Evolutionary conservation across 306 rosid genomes (phyloP), one percentile per base, ranked within the genome.

Genomic region (Bauhinia variegata): DNA sequence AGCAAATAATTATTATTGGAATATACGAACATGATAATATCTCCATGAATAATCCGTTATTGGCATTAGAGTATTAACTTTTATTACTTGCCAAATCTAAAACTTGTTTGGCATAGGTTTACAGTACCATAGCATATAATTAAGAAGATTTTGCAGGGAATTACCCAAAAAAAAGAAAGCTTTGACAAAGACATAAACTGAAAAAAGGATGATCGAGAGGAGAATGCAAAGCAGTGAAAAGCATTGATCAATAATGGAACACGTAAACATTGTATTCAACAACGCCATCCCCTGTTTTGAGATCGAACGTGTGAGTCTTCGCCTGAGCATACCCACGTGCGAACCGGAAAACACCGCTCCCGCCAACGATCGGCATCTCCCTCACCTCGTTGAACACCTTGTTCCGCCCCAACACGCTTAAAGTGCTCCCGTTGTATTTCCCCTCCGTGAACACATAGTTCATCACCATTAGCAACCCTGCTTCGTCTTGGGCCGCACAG

Each of bases 351-450:
- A 44, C 15, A 15, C 80, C 83, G n/a, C 61, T 69, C 42, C 86
- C 83, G 3, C 83, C 83, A 1, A 78, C 74, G 4, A 82, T 54
- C 10, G 80, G 70, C 78, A 82, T 70, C 78, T 78, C 81, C 38
- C 80, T 60, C 36, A 82, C 73, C 3, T 17, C 52, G 47, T 56
- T 50, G 9, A 34, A n/a, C 17, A 59, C 65, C 6, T 41, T 4
- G 78, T 78, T 74, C 41, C 78, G 78, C 10, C 86, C 86, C 32
- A 82, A 31, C 34, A 82, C n/a, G 49, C 59, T 70, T 8, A 82
- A 54, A 4, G 70, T 65, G 76, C 86, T 82, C 5, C 86, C 81
- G 28, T 71, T 71, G 13, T 61, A 74, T 51, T 82, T 62, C 0
- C 86, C 83, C 14, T 70, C 60, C 3, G 41, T 46, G 54, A 78